Base-by-base conservation (phyloP, 1,284 basidiomycete genomes). In the Erythrobasidium hasegawianum region DNA sequence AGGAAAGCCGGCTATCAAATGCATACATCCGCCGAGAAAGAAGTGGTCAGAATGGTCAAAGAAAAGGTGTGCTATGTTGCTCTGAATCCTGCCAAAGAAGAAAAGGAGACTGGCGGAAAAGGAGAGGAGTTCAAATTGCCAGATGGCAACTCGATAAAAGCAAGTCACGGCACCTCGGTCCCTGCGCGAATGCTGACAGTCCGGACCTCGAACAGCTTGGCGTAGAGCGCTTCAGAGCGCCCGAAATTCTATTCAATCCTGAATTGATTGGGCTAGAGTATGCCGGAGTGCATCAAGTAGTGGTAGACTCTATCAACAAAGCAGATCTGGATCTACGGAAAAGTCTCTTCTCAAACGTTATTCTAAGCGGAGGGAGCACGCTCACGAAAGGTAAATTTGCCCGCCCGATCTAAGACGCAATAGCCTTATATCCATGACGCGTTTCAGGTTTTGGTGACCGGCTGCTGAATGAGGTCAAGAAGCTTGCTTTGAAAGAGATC, bases 1-100 rank as follows among this genome's bases (percentile, higher is more conserved):
- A 87, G 96, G 64, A 97, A 97, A 78, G 85, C 90, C 0, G 96
- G 96, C 0, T 90, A 97, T 75, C 87, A 97, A 77, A 81, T 99
- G 60, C 90, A 97, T 74, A 98, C 96, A 0, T 94, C 92, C 24
- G 94, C 96, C 3, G 96, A 99, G 79, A 88, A 90, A 66, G 96
- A 99, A 79, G 89, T 98, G 20, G 94, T 99, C 11, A 83, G 96
- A 65, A 91, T 90, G 56, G 97, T 98, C 79, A 99, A 98, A 79
- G 96, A 98, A 81, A 96, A 97, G 77, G 90, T 88, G 68, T 98
- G 95, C 77, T 98, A 97, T 79, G 82, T 98, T 64, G 90, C 95
- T 2, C 76, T 90, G 47, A 92, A 91, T 75, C 91, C 93, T 1
- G 81, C 83, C 2, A 97, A 96, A 78, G 96, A 97, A 78, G 94